A percentile compares a stretch with the other conserved stretches of the same genome.
These are phyloP conservation scores for Solanum medicagineum DNA, from an alignment of 257 asterid species.

Conservation along the genomic window DNA sequence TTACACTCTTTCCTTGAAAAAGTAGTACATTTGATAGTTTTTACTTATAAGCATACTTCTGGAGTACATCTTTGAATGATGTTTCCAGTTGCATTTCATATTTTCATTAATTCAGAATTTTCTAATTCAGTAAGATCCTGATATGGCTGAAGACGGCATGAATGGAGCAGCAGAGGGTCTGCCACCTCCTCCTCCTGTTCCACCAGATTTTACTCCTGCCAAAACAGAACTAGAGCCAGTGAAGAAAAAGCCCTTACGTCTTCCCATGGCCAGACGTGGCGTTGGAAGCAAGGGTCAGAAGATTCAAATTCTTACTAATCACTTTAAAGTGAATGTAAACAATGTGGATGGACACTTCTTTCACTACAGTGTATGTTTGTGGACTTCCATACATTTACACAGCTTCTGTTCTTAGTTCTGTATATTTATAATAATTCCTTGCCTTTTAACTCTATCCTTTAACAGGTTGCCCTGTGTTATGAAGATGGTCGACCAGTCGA, in stretches of 20 bases:
- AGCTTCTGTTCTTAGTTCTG: neutral
- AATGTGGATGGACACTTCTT: slow-evolving; percentile 68
- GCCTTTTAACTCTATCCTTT: neutral
- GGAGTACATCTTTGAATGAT: neutral
- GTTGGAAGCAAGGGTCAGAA: slow-evolving; percentile 61
- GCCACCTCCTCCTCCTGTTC: slow-evolving; percentile 88
- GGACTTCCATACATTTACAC: neutral
- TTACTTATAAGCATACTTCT: neutral
- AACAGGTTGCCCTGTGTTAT: slow-evolving; percentile 74
- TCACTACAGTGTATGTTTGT: slow-evolving; percentile 74
- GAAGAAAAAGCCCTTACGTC: slow-evolving; percentile 33
- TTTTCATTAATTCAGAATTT: neutral
- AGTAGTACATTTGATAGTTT: neutral
- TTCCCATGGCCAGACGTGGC: slow-evolving; percentile 80
- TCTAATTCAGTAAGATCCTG: neutral
- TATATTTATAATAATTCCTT: neutral
- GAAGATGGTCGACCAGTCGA: slow-evolving; percentile 96
- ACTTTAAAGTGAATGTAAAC: slow-evolving; percentile 65
- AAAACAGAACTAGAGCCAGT: slow-evolving; percentile 32
- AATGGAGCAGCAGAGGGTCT: slow-evolving; percentile 50
- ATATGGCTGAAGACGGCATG: slow-evolving; percentile 10
- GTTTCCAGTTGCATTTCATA: neutral
- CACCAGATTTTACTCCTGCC: slow-evolving; percentile 49
- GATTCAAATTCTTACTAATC: slow-evolving; percentile 71
- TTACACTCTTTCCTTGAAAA: neutral